A percentile compares a stretch with the other conserved stretches of the same genome.
phyloP scores from a whole-genome alignment of 2,329 filamentous ascomycete species.

The Teratosphaeria viscida region DNA sequence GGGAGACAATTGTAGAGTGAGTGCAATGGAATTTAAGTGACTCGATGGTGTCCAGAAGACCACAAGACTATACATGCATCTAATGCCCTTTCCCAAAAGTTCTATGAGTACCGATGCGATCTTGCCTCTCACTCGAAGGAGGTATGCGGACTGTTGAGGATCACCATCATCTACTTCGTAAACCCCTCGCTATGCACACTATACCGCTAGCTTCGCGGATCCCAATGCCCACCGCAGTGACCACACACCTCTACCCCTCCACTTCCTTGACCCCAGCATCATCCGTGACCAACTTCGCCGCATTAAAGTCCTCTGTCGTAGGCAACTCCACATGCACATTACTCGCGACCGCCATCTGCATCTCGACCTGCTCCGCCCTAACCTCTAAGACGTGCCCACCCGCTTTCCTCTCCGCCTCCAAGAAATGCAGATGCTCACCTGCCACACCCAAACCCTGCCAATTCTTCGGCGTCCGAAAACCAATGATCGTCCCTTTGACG shows the following conservation, averaged over 20 bases:
- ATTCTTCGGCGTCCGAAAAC: conserved; percentile 31
- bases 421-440: conserved; percentile 34
- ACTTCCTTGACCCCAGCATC: conserved; percentile 27
- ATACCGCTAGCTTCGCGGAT: no score
- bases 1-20: no score
- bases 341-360: conserved; percentile 28
- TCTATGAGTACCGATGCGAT: no score
- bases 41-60: no score
- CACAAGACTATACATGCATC: no score
- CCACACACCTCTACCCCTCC: conserved; percentile 20
- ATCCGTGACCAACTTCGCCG: conserved; percentile 24
- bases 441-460: conserved; percentile 33
- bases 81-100: no score
- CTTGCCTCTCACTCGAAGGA: no score
- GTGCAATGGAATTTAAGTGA: no score
- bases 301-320: conserved; percentile 29
- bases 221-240: neutral
- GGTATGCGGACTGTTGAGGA: no score
- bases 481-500: conserved; percentile 32
- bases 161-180: no score
- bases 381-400: conserved; percentile 35
- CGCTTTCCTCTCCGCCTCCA: conserved; percentile 25
- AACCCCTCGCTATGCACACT: neutral
- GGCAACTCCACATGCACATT: conserved; percentile 33
- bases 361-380: conserved; percentile 21